Percentiles rank a stretch among this genome's conserved stretches.
Conservation (phyloP, 495 filamentous ascomycete species). For the Friedmanniomyces endolithicus region DNA sequence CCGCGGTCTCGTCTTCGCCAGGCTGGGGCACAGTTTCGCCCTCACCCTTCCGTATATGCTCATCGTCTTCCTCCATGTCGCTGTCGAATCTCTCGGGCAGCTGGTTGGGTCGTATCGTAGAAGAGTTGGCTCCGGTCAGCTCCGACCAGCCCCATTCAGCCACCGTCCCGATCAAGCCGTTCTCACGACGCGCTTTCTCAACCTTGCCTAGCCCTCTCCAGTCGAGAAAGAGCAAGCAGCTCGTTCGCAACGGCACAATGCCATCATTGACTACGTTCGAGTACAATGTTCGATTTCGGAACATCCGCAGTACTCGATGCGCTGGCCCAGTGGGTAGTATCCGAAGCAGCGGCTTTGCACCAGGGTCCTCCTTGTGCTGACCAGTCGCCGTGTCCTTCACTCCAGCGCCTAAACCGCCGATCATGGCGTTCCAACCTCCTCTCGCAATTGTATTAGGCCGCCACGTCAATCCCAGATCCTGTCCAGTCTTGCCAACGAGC, state of each 20-base stretch:
- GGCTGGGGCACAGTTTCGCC: constrained; percentile 46
- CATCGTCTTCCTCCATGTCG: constrained; percentile 21
- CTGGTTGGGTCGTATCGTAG: constrained; percentile 35
- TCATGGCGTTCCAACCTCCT: constrained; percentile 77
- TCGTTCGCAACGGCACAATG: constrained; percentile 88
- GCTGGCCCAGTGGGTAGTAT: constrained; percentile 90
- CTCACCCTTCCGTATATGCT: constrained; percentile 5
- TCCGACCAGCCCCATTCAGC: constrained; percentile 93
- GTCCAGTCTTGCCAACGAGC: constrained; percentile 83
- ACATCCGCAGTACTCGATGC: constrained; percentile 72
- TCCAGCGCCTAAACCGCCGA: constrained; percentile 59
- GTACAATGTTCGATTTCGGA: constrained; percentile 84
- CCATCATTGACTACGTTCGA: constrained; percentile 98
- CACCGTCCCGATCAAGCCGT: constrained; percentile 79
- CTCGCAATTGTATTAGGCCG: constrained; percentile 68
- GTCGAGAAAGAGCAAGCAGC: constrained; percentile 90
- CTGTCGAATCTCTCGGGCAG: constrained; percentile 21
- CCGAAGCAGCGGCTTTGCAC: constrained; percentile 77
- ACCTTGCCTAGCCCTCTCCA: constrained; percentile 90
- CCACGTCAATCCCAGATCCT: constrained; percentile 92
- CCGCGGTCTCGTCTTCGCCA: constrained; percentile 25
- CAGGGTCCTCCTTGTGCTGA: constrained; percentile 49
- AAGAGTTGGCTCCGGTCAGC: constrained; percentile 66
- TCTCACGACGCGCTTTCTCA: constrained; percentile 86
- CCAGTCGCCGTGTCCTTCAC: constrained; percentile 48